Conservation (phyloP, 768 basidiomycete species). For the Exidia glandulosa region DNA sequence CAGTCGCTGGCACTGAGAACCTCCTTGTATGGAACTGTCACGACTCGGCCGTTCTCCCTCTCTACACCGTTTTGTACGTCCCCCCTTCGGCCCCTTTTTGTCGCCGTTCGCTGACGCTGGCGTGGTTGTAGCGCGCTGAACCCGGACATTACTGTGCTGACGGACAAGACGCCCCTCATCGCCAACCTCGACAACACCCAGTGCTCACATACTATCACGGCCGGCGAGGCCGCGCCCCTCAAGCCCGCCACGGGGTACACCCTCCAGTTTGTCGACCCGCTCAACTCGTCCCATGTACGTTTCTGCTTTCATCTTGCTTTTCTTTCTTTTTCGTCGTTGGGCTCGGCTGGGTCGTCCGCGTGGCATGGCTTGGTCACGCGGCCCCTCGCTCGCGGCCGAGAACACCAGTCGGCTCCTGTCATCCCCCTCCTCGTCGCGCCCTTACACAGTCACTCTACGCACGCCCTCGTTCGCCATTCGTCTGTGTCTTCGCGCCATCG, state of each 20-base stretch:
- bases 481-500: too few relatives aligned
- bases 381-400: too few relatives aligned
- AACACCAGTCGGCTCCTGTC: too few relatives aligned
- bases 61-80: background rate
- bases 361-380: too few relatives aligned
- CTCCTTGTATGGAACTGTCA: background rate
- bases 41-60: background rate
- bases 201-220: background rate
- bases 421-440: too few relatives aligned
- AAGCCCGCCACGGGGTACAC: background rate
- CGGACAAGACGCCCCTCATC: background rate
- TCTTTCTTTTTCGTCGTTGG: too few relatives aligned
- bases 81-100: background rate
- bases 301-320: too few relatives aligned
- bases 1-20: background rate
- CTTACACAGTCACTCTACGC: too few relatives aligned
- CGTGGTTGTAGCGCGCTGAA: background rate
- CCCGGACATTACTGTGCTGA: background rate
- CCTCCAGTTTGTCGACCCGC: background rate
- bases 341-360: too few relatives aligned
- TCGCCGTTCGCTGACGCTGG: background rate
- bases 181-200: background rate
- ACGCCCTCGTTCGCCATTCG: too few relatives aligned
- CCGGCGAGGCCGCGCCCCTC: background rate
- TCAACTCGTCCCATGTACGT: too few relatives aligned